A percentile compares a stretch with the other conserved stretches of the same genome.
Conservation (phyloP, 371 early-diverging fungal genomes). For the Mucor saturninus region DNA sequence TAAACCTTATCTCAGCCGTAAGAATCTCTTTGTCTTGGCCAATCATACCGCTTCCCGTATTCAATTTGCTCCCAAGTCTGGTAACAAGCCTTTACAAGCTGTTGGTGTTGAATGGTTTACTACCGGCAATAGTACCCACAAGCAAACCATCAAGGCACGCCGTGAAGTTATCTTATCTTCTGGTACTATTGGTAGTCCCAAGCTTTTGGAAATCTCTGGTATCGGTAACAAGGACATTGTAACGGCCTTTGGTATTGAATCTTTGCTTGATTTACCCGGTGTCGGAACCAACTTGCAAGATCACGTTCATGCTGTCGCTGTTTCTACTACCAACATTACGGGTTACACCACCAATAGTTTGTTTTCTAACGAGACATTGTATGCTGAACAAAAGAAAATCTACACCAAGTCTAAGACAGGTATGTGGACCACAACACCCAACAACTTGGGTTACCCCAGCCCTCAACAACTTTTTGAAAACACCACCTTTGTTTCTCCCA, state of each 20-base stretch:
- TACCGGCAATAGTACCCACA: constrained; percentile 6
- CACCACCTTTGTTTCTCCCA: constrained; percentile 12
- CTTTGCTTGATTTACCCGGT: constrained; percentile 29
- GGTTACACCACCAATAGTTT: constrained; percentile 25
- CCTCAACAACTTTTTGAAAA: constrained; percentile 15
- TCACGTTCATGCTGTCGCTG: constrained; percentile 31
- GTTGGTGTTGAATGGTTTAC: constrained; percentile 30
- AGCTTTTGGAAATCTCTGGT: constrained; percentile 28
- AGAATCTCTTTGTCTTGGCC: constrained; percentile 11
- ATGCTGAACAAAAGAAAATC: constrained; percentile 5
- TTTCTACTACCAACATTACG: constrained; percentile 15
- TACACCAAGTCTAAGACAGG: constrained; percentile 17
- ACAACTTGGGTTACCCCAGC: constrained; percentile 22
- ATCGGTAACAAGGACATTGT: constrained; percentile 20
- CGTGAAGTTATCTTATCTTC: constrained; percentile 28
- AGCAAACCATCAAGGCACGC: constrained; percentile 20
- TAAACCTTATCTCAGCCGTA: constrained; percentile 6
- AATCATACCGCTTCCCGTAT: constrained; percentile 21
- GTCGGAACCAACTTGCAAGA: constrained; percentile 45
- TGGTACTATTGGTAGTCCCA: constrained; percentile 27
- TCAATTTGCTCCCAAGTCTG: constrained; percentile 3
- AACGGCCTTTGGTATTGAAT: constrained; percentile 10
- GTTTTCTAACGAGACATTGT: constrained; percentile 12
- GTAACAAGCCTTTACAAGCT: constrained; percentile 3
- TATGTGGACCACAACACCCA: constrained; percentile 22